Evolutionary conservation across 352 stramenopile genomes (phyloP).

Genomic region (Phytopythium litorale): DNA sequence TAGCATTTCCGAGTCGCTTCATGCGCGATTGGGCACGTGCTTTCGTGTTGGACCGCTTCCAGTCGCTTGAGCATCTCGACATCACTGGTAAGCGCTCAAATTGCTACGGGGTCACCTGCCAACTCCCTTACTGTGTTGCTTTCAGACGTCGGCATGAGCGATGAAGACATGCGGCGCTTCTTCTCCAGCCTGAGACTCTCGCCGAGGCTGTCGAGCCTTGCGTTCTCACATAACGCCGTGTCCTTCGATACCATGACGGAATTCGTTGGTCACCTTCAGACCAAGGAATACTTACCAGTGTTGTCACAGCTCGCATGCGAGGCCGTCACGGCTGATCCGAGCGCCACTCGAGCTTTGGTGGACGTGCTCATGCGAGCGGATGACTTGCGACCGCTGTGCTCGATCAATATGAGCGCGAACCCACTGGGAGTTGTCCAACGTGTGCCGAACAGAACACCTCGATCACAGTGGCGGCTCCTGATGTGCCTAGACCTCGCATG

Average conservation of each 20-base stretch:
- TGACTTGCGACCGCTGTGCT: conserved; percentile 15
- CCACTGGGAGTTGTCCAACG: conserved; percentile 14
- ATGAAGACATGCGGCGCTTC: conserved; percentile 57
- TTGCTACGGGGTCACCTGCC: background rate
- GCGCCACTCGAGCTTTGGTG: conserved; percentile 19
- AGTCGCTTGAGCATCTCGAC: conserved; percentile 26
- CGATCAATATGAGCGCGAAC: conserved; percentile 25
- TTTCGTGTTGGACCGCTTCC: conserved; percentile 48
- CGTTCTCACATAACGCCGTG: conserved; percentile 45
- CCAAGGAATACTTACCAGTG: conserved; percentile 4
- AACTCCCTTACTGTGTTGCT: background rate
- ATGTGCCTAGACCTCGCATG: conserved; percentile 25
- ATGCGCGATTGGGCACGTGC: conserved; percentile 48
- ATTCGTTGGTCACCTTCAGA: conserved; percentile 23
- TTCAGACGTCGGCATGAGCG: conserved; percentile 38
- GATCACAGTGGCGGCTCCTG: conserved; percentile 14
- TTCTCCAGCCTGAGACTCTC: conserved; percentile 32
- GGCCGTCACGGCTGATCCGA: conserved; percentile 22
- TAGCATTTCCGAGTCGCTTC: conserved; percentile 58
- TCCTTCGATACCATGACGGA: conserved; percentile 22
- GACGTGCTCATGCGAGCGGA: conserved; percentile 12
- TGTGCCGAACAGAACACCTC: conserved; percentile 1
- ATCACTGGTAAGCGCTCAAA: conserved; percentile 28
- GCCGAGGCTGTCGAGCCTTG: conserved; percentile 23
- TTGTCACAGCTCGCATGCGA: conserved; percentile 38